Conservation (phyloP, 2,329 filamentous ascomycete species). For the Penicillium palitans region DNA sequence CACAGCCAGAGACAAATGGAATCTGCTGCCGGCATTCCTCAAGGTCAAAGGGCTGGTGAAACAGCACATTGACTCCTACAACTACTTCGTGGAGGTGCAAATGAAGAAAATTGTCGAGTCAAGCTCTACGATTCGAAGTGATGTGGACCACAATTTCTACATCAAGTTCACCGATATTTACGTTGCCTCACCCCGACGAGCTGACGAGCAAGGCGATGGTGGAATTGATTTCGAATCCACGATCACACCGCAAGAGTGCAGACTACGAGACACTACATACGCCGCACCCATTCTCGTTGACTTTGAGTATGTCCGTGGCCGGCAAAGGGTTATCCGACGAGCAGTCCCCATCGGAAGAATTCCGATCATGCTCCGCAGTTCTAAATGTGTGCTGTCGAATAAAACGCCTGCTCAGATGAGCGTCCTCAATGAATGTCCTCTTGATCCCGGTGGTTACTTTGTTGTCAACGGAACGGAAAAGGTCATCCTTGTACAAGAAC, state of each 20-base stretch:
- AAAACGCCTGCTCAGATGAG: slow-evolving; percentile 89
- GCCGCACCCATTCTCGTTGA: slow-evolving; percentile 92
- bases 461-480: slow-evolving; percentile 98
- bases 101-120: slow-evolving; percentile 95
- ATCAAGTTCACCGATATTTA: slow-evolving; percentile 92
- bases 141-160: slow-evolving; percentile 90
- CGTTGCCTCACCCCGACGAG: slow-evolving; percentile 76
- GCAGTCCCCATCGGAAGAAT: slow-evolving; percentile 81
- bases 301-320: slow-evolving; percentile 83
- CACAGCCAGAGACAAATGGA: slow-evolving; percentile 85
- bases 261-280: slow-evolving; percentile 96
- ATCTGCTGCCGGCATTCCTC: slow-evolving; percentile 92
- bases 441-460: slow-evolving; percentile 97
- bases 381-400: slow-evolving; percentile 81
- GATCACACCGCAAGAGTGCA: slow-evolving; percentile 92
- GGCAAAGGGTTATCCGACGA: slow-evolving; percentile 71
- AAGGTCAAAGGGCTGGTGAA: slow-evolving; percentile 97
- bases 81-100: slow-evolving; percentile 95
- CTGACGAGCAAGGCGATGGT: slow-evolving; percentile 66
- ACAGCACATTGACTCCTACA: slow-evolving; percentile 98
- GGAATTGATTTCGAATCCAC: slow-evolving; percentile 48
- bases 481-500: slow-evolving; percentile 96
- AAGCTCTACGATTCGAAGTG: slow-evolving; percentile 83
- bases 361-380: slow-evolving; percentile 95
- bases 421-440: slow-evolving; percentile 86